Percentiles rank a stretch among this genome's conserved stretches.
phyloP scores from a whole-genome alignment of 202 grass and related monocot species.

The Saccharum hybrid region DNA sequence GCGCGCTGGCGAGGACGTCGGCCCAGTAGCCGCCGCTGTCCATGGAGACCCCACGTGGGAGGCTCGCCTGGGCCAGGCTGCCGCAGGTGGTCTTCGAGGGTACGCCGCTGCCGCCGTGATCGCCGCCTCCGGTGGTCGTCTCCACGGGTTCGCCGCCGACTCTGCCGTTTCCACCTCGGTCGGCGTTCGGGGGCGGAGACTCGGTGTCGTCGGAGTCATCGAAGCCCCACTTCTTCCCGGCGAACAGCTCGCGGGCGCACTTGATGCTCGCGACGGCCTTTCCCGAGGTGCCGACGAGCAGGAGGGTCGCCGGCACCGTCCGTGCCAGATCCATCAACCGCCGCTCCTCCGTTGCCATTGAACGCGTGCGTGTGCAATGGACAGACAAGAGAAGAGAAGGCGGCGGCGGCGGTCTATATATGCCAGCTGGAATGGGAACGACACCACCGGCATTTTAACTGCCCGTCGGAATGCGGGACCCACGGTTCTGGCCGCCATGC shows the following conservation, averaged over 20 bases:
- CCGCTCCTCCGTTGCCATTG: not conserved
- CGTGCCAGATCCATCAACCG: constrained; percentile 24
- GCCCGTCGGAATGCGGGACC: not conserved
- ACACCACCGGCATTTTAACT: too few species aligned
- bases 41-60: not conserved
- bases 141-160: not conserved
- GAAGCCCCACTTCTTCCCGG: constrained; percentile 26
- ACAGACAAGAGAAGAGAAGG: not conserved
- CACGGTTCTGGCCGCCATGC: not conserved
- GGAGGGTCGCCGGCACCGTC: constrained; percentile 46
- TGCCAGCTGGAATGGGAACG: not conserved
- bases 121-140: not conserved
- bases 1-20: constrained; percentile 22
- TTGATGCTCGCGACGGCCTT: constrained; percentile 34
- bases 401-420: not conserved
- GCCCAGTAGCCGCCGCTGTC: not conserved
- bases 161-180: not conserved
- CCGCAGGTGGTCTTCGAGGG: not conserved
- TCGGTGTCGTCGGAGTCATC: constrained; percentile 2
- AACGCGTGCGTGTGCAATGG: constrained; percentile 2
- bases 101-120: not conserved
- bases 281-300: constrained; percentile 40
- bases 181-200: not conserved
- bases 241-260: constrained; percentile 42
- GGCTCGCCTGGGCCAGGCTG: not conserved